phyloP scores from a whole-genome alignment of 148 eudicot genomes.

The Camellia lanceoleosa region DNA sequence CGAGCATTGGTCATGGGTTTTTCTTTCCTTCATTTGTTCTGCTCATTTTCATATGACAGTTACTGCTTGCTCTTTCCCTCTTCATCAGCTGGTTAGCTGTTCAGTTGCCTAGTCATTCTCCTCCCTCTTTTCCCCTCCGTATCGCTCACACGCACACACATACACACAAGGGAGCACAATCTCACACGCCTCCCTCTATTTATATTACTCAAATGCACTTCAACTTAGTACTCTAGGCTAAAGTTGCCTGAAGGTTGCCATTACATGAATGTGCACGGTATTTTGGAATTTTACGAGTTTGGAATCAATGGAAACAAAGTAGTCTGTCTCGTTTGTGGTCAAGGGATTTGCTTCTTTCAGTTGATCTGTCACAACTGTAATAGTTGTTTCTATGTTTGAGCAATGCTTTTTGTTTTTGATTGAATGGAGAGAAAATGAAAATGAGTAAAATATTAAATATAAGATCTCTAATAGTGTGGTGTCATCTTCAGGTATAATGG shows the following conservation, averaged over 20 bases:
- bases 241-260: not conserved
- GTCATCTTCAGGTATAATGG: conserved; percentile 66
- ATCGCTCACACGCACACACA: not conserved
- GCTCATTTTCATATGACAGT: not conserved
- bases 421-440: not conserved
- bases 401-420: not conserved
- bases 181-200: not conserved
- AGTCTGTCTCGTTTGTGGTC: not conserved
- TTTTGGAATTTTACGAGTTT: not conserved
- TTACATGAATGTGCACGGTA: not conserved
- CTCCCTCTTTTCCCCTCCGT: not conserved
- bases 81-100: not conserved
- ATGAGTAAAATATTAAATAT: not conserved
- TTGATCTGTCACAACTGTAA: not conserved
- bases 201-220: not conserved
- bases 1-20: not conserved
- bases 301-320: not conserved
- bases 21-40: not conserved
- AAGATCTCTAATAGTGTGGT: not conserved
- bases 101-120: not conserved
- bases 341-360: too few species aligned
- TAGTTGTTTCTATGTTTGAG: not conserved
- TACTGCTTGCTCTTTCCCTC: not conserved
- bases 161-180: not conserved
- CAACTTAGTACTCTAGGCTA: not conserved